phyloP scores from a whole-genome alignment of 352 stramenopile genomes.

The Phytophthora cajani region DNA sequence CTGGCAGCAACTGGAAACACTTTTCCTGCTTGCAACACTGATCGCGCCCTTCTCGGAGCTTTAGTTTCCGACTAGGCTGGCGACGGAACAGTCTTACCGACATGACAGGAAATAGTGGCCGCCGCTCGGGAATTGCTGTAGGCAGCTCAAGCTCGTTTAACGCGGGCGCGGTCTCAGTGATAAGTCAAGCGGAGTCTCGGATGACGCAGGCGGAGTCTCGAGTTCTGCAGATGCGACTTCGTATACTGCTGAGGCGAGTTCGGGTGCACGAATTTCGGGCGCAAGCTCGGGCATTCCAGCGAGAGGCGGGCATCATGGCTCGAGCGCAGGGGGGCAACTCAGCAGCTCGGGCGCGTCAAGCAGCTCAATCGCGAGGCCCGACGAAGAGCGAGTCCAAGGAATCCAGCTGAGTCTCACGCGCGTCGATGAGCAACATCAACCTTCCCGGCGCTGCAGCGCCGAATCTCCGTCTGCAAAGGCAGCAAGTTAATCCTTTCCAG shows the following conservation, averaged over 20 bases:
- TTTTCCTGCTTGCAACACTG: neutral
- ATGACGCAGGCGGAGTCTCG: too few species aligned
- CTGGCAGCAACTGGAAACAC: neutral
- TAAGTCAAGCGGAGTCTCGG: too few species aligned
- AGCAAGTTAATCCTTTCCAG: neutral
- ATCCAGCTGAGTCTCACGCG: constrained; percentile 1
- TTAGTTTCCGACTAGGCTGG: neutral
- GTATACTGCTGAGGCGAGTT: too few species aligned
- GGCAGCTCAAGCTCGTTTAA: too few species aligned
- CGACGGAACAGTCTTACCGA: neutral
- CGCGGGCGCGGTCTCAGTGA: too few species aligned
- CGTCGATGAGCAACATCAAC: constrained; percentile 1
- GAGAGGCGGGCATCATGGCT: neutral
- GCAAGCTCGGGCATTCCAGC: neutral
- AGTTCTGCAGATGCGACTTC: too few species aligned
- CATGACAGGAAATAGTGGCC: constrained; percentile 5
- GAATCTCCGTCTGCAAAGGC: neutral
- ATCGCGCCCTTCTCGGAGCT: neutral
- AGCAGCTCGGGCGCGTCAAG: constrained; percentile 10
- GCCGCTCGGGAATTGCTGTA: neutral
- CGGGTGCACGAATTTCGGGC: too few species aligned
- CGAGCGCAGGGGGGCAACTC: neutral
- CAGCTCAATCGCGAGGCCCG: constrained; percentile 38
- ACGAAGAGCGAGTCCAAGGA: constrained; percentile 4
- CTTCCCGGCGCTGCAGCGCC: neutral